Evolutionary conservation across 805 yeast species (phyloP), one percentile per base, ranked within the genome.

Genomic region (Candida wancherniae): DNA sequence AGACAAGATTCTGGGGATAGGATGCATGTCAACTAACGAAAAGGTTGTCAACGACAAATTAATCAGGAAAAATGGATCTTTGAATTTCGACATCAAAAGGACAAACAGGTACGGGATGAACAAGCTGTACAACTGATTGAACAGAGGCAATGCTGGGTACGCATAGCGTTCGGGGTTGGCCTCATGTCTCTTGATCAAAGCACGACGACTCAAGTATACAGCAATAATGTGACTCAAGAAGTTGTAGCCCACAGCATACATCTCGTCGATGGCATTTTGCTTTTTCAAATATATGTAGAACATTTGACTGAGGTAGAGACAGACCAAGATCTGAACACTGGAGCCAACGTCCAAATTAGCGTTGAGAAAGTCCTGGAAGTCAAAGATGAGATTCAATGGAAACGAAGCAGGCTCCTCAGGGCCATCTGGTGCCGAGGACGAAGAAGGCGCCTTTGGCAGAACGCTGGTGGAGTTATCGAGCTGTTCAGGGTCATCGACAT

Each of bases 281-380:
- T 50, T 51, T 5, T 37, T 41, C 15, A 45, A 34, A n/a, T 41
- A 38, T 5, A 54, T 31, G 37, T 60, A 63, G 18, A 53, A 33
- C 11, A 65, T 45, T 40, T 66, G 61, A 17, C 44, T 15, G 10
- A 58, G 18, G 40, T 56, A 66, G 7, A 43, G 37, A 19, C 59
- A 33, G 18, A 54, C 47, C 37, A 63, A 38, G 22, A 60, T 8
- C 39, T 66, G 67, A 6, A 57, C 50, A 30, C 57, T 55, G 25
- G 48, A 55, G n/a, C 51, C 27, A 21, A 55, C 42, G 9, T 46
- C 45, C 48, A 65, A 36, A 21, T 57, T 43, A 4, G 52, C 61
- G 34, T 63, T 64, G 25, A 63, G 42, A 31, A 56, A 62, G 32
- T 66, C 71, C 36, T 66, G 71, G 11, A 50, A 37, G 9, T 44